Conservation (phyloP, 108 stramenopile genomes). For the Chaetoceros tenuissimus region DNA sequence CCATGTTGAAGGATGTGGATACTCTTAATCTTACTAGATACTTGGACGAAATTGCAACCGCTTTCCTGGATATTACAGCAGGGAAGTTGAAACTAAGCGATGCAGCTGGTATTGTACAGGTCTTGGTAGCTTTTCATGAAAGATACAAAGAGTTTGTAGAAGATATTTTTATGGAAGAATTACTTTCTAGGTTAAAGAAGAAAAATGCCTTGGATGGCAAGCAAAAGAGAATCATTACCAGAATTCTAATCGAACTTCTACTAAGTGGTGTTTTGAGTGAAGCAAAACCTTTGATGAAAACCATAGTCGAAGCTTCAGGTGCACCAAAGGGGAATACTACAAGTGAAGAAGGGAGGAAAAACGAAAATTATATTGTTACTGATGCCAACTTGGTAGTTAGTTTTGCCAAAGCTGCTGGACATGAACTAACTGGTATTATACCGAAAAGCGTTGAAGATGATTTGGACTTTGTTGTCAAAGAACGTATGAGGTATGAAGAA, state of each 20-base stretch:
- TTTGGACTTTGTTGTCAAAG: slow-evolving; percentile 12
- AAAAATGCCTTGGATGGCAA: slow-evolving; percentile 30
- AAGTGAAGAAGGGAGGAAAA: background rate
- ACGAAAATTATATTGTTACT: slow-evolving; percentile 44
- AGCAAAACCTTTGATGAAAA: slow-evolving; percentile 51
- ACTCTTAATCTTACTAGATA: slow-evolving; percentile 88
- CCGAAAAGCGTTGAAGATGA: slow-evolving; percentile 33
- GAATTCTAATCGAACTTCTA: slow-evolving; percentile 63
- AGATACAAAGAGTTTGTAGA: slow-evolving; percentile 51
- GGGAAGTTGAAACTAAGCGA: slow-evolving; percentile 64
- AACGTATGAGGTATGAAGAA: background rate
- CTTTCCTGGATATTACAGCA: slow-evolving; percentile 59
- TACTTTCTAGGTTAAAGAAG: slow-evolving; percentile 40
- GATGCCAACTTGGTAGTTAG: slow-evolving; percentile 73
- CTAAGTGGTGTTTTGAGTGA: slow-evolving; percentile 54
- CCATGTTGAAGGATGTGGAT: slow-evolving; percentile 54
- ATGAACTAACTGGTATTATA: slow-evolving; percentile 51
- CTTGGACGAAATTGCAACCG: slow-evolving; percentile 89
- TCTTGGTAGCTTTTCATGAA: slow-evolving; percentile 65
- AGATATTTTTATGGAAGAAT: slow-evolving; percentile 22
- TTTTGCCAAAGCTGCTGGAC: slow-evolving; percentile 69
- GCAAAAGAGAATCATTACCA: slow-evolving; percentile 47
- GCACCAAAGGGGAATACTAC: slow-evolving; percentile 34
- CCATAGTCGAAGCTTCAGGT: slow-evolving; percentile 60
- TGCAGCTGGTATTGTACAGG: slow-evolving; percentile 45